phyloP scores from a whole-genome alignment of 768 basidiomycete species.

The Macrolepiota fuliginosa region DNA sequence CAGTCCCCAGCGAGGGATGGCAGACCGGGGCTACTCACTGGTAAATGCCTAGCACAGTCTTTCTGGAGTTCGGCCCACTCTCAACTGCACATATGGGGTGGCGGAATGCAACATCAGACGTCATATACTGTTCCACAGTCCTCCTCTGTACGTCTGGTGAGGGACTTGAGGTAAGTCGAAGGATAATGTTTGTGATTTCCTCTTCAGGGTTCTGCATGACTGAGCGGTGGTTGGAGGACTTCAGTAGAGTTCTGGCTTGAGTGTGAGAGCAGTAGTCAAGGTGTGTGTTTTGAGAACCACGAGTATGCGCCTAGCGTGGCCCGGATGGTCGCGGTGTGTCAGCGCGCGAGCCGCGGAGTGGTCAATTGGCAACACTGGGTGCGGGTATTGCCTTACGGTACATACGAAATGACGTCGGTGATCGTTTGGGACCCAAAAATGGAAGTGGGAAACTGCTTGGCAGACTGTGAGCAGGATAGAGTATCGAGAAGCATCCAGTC shows the following conservation, averaged over 20 bases:
- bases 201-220: constrained; percentile 51
- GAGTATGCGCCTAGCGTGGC: background rate
- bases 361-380: background rate
- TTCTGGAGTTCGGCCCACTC: constrained; percentile 48
- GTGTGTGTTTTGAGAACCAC: background rate
- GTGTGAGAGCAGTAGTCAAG: background rate
- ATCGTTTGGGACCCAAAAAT: background rate
- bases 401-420: background rate
- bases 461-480: background rate
- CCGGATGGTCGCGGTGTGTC: background rate
- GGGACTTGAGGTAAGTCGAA: constrained; percentile 42
- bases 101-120: constrained; percentile 51
- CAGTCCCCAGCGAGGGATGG: background rate
- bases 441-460: background rate
- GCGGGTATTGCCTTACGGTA: background rate
- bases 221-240: background rate
- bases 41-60: constrained; percentile 54
- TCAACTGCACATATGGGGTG: constrained; percentile 56
- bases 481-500: no score
- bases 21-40: constrained; percentile 36
- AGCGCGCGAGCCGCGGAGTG: background rate
- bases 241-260: background rate
- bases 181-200: constrained; percentile 46
- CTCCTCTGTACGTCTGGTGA: constrained; percentile 49
- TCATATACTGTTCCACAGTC: constrained; percentile 48